These are phyloP conservation scores for Acrodontium crateriforme DNA, from an alignment of 2,329 filamentous ascomycete genomes.

Conservation along the genomic window DNA sequence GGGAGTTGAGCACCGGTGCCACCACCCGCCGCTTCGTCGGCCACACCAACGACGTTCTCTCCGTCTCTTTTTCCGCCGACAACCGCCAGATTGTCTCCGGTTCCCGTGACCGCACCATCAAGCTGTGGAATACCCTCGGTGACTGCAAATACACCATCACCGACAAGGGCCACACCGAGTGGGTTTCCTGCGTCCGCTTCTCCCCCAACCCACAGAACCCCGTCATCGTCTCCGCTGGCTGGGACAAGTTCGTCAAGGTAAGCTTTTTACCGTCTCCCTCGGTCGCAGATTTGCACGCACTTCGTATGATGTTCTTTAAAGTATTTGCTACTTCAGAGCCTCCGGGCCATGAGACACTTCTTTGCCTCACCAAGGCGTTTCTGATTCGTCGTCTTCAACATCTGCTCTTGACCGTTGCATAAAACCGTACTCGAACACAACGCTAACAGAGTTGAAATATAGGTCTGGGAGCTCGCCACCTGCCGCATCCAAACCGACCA, in stretches of 20 bases:
- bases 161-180: constrained; percentile 99
- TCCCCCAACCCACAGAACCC: constrained; percentile 99
- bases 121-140: constrained; percentile 99
- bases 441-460: too few species aligned
- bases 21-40: constrained; percentile 98
- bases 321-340: constrained; percentile 99
- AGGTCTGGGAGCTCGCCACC: constrained; percentile 99
- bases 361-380: constrained; percentile 58
- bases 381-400: constrained; percentile 44
- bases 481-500: constrained; percentile 99
- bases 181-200: constrained; percentile 99
- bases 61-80: constrained; percentile 99
- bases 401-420: not conserved
- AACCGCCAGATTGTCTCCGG: constrained; percentile 99
- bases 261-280: constrained; percentile 27
- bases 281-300: constrained; percentile 3
- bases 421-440: not conserved
- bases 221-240: constrained; percentile 94
- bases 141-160: constrained; percentile 99
- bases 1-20: constrained; percentile 94
- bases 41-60: constrained; percentile 98
- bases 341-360: constrained; percentile 87
- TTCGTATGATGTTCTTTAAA: constrained; percentile 77
- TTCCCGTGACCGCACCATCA: constrained; percentile 96
- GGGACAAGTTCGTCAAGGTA: constrained; percentile 99